Evolutionary conservation across 495 filamentous ascomycete species (phyloP), one percentile per base, ranked within the genome.

Genomic region (Penicillium silybi): DNA sequence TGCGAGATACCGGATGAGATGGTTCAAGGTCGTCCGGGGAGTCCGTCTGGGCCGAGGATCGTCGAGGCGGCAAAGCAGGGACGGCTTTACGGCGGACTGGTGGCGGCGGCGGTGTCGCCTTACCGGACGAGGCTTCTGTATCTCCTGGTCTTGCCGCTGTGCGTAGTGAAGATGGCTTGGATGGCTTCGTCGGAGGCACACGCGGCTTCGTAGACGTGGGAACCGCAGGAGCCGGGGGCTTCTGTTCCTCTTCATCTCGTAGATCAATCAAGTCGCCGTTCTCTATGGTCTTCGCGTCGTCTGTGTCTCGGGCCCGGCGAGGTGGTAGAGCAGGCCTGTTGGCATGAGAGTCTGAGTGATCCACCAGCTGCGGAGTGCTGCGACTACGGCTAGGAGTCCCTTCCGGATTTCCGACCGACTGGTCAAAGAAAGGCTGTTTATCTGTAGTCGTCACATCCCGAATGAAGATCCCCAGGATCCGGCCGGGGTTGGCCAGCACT

Each of bases 381-480:
- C 55, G 58, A 52, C 55, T 66, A 26, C 55, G 59, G 43, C 58
- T 50, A 22, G 53, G 2, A 6, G 39, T 38, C 6, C 39, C 16
- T 11, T 67, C 64, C 48, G 71, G 48, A 35, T 74, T 52, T 3
- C 70, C 70, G 48, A 84, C 80, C 0, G 86, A 81, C 4, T 85
- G 75, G 52, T 95, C 89, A 60, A 96, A 95, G 63, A 92, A 96
- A 3, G 80, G 77, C 27, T 77, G 76, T 35, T 73, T 73, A 11
- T 82, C 75, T 6, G 85, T 74, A 0, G 90, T 95, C 0, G 95
- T 97, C 17, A 97, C 86, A 68, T 99, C 95, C 19, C 93, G 81
- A 52, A 99, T 97, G 65, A 96, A 99, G 26, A 99, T 80, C 0
- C 80, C 86, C 9, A 95, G 62, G 27, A 99, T 84, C 29, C 88